Evolutionary conservation across 805 yeast species (phyloP).

Genomic region (Lipomyces chichibuensis): DNA sequence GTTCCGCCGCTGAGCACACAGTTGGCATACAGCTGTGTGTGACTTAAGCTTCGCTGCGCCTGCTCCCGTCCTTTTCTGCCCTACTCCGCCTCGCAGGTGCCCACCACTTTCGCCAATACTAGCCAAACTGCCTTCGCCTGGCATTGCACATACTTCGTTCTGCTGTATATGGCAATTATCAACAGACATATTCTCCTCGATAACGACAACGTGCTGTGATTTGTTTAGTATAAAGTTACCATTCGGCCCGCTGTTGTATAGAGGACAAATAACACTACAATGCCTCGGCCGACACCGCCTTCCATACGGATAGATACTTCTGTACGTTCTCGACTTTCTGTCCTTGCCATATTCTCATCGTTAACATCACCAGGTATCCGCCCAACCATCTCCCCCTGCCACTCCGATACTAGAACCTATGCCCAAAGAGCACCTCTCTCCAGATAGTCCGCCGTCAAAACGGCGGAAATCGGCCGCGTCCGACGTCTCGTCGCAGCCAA

Average conservation of each 20-base stretch:
- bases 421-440: not conserved
- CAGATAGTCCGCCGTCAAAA: not conserved
- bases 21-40: not conserved
- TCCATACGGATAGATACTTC: slow-evolving; percentile 32
- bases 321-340: slow-evolving; percentile 4
- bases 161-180: not conserved
- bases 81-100: not conserved
- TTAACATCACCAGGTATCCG: slow-evolving; percentile 3
- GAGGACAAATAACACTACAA: not conserved
- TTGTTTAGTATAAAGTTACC: not conserved
- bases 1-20: not conserved
- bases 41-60: not conserved
- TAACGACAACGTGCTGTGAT: not conserved
- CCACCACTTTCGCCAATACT: not conserved
- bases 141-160: not conserved
- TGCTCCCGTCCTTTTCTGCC: not conserved
- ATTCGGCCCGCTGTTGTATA: not conserved
- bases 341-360: not conserved
- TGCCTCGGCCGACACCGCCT: slow-evolving; percentile 26
- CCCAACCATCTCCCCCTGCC: slow-evolving; percentile 3
- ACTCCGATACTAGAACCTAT: not conserved
- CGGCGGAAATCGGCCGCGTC: slow-evolving; percentile 7
- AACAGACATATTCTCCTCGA: not conserved
- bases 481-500: slow-evolving; percentile 22
- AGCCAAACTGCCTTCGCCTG: not conserved